Evolutionary conservation across 1,284 basidiomycete genomes (phyloP).

Genomic region (Ceratobasidium sp.): DNA sequence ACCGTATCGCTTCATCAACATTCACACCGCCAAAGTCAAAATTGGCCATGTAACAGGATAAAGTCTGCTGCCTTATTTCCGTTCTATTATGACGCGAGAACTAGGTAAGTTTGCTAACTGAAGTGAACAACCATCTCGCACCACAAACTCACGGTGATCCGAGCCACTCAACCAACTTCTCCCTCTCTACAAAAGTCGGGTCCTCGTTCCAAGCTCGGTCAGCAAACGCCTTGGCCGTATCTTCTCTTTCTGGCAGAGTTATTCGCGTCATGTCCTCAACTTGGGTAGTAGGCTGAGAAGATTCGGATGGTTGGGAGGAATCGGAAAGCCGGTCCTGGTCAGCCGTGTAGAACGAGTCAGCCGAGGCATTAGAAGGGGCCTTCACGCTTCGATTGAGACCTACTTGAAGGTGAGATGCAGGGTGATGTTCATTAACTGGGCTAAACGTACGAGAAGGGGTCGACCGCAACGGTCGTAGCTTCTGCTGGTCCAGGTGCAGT

Average conservation of each 20-base stretch:
- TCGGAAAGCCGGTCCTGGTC: constrained; percentile 17
- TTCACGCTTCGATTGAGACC: constrained; percentile 27
- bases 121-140: constrained; percentile 3
- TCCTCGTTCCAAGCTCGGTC: constrained; percentile 43
- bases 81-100: background rate
- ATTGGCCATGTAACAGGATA: constrained; percentile 29
- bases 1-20: constrained; percentile 44
- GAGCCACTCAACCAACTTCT: constrained; percentile 43
- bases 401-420: constrained; percentile 24
- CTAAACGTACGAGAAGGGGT: constrained; percentile 36
- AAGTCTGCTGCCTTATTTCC: constrained; percentile 41
- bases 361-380: constrained; percentile 30
- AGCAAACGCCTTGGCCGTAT: constrained; percentile 37
- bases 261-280: constrained; percentile 20
- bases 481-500: constrained; percentile 33
- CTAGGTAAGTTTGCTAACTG: constrained; percentile 44
- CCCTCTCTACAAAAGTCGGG: constrained; percentile 39
- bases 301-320: constrained; percentile 10
- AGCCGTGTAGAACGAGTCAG: constrained; percentile 40
- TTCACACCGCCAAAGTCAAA: constrained; percentile 29
- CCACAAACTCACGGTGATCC: constrained; percentile 45
- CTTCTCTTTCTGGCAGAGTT: constrained; percentile 13
- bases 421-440: background rate
- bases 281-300: background rate
- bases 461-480: constrained; percentile 12